Evolutionary conservation across 495 filamentous ascomycete species (phyloP), one percentile per base, ranked within the genome.

Genomic region (Tuber calosporum): DNA sequence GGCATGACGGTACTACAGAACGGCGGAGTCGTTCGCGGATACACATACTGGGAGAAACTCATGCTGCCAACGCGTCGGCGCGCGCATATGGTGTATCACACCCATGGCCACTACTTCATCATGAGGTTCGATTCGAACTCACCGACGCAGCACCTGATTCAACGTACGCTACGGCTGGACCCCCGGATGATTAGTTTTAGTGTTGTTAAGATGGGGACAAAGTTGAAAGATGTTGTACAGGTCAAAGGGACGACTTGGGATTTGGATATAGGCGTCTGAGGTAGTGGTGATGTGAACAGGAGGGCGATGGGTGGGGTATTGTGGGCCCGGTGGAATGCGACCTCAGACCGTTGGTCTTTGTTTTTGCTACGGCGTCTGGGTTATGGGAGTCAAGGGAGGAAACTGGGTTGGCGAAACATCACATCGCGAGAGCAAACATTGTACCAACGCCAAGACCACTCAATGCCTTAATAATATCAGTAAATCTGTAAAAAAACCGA

Each of bases 11-110:
- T 99, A 84, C 91, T 99, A 78, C 86, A 87, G 73, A 87, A 89
- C 79, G 91, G 91, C 83, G 95, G 95, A 83, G 93, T 97, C 39
- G 89, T 99, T 81, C 94, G 95, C 75, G 93, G 93, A 81, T 87
- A 92, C 79, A 90, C 89, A 71, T 98, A 99, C 86, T 99, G 95
- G 95, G 96, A 96, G 79, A 85, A 89, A 74, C 96, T 94, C 85
- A 84, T 89, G 17, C 89, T 99, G 22, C 95, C 95, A 41, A 89
- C 87, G 75, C 85, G 89, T 75, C 87, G 88, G 71, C 89, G 86
- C 75, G 89, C 89, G 81, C 90, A 94, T 83, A 92, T 97, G 84
- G 87, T 89, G 72, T 86, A 87, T 72, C 90, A 98, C 85, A 88
- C 87, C 71, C 86, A 87, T 45, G 95, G 96, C 42, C 93, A 97